Percentiles rank a stretch among this genome's conserved stretches.
phyloP scores from a whole-genome alignment of 2,329 filamentous ascomycete genomes.

The Dactylellina sp. region DNA sequence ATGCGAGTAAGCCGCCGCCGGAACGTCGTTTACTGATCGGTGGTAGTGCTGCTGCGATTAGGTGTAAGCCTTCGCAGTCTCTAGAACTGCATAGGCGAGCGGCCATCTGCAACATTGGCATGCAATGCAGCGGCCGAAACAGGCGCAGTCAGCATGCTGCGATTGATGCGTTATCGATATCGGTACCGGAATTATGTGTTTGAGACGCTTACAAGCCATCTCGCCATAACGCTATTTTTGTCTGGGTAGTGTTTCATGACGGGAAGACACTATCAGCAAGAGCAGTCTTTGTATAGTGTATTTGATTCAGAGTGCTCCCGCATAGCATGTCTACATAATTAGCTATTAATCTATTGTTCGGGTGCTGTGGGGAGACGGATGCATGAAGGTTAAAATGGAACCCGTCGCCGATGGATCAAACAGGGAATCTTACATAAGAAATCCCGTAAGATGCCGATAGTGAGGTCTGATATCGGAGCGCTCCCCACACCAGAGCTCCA shows the following conservation, averaged over 20 bases:
- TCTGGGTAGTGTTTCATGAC: slow-evolving; percentile 3
- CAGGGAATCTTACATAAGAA: slow-evolving; percentile 49
- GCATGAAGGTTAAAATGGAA: background rate
- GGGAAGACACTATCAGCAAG: background rate
- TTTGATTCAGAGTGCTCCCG: background rate
- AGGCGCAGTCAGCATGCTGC: slow-evolving; percentile 29
- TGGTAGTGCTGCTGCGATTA: background rate
- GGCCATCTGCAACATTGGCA: slow-evolving; percentile 17
- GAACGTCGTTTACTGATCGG: slow-evolving; percentile 43
- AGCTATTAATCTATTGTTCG: background rate
- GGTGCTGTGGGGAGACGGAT: background rate
- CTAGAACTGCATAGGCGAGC: slow-evolving; percentile 26
- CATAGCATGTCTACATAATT: background rate
- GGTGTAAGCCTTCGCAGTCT: background rate
- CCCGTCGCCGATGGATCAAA: background rate
- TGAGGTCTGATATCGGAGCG: background rate
- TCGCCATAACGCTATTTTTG: slow-evolving; percentile 5
- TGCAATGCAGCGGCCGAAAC: slow-evolving; percentile 50
- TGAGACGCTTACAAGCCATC: slow-evolving; percentile 1
- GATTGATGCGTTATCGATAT: slow-evolving; percentile 54
- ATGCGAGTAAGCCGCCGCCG: slow-evolving; percentile 43
- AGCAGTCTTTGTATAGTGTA: background rate
- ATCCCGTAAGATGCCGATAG: slow-evolving; percentile 14
- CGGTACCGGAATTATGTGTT: slow-evolving; percentile 33
- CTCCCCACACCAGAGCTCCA: background rate